Conservation (phyloP, 306 rosid genomes). For the Begonia loranthoides region DNA sequence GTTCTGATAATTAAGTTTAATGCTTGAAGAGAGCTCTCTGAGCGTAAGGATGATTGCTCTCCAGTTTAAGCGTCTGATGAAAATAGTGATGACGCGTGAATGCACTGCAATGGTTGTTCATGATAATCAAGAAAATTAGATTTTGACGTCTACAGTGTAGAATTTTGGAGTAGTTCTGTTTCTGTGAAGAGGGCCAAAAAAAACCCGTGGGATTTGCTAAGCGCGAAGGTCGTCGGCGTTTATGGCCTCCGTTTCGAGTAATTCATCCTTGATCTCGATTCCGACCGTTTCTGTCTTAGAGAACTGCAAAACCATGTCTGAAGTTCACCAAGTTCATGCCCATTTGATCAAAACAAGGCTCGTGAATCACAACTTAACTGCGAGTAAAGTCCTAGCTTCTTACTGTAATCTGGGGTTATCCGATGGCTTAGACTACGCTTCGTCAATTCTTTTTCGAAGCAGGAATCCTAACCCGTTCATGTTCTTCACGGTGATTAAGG, state of each 20-base stretch:
- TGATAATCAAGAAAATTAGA: no score
- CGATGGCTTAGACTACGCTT: slow-evolving; percentile 19
- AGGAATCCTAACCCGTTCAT: slow-evolving; percentile 16
- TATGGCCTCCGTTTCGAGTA: slow-evolving; percentile 15
- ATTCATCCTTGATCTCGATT: slow-evolving; percentile 4
- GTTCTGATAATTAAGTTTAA: no score
- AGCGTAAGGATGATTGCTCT: no score
- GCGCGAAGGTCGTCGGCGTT: no score
- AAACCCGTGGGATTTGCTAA: no score
- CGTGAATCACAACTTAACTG: slow-evolving; percentile 15
- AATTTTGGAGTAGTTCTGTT: no score
- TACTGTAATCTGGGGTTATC: slow-evolving; percentile 8
- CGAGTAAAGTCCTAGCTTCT: slow-evolving; percentile 19
- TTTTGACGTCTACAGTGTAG: no score
- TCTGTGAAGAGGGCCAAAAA: no score
- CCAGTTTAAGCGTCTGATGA: no score
- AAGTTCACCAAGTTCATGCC: slow-evolving; percentile 37
- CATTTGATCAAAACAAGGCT: slow-evolving; percentile 40
- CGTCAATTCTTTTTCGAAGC: slow-evolving; percentile 11
- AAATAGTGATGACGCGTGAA: no score
- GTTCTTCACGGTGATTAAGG: slow-evolving; percentile 18
- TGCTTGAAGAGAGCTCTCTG: no score
- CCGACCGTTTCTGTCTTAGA: slow-evolving; percentile 16
- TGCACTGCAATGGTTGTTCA: no score
- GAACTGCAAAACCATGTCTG: slow-evolving; percentile 26